These are phyloP conservation scores for Combretum micranthum DNA, from an alignment of 345 rosid species.

Conservation along the genomic window DNA sequence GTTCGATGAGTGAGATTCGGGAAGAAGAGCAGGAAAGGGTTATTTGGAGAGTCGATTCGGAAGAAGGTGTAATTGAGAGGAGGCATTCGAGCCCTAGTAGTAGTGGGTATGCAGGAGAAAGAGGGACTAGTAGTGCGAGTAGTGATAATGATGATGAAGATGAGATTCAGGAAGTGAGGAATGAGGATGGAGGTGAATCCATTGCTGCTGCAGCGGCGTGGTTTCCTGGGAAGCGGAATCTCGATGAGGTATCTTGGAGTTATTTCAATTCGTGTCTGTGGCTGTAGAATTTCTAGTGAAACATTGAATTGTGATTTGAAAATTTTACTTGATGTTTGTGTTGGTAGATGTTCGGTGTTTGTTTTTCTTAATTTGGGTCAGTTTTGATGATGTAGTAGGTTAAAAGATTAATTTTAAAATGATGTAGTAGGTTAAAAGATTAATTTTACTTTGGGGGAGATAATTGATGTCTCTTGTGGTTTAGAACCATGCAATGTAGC, in stretches of 20 bases:
- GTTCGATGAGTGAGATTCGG: neutral
- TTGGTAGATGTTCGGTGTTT: too few species aligned
- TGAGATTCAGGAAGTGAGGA: slow-evolving; percentile 44
- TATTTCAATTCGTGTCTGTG: too few species aligned
- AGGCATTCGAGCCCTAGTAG: slow-evolving; percentile 62
- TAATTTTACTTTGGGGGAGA: too few species aligned
- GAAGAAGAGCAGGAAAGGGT: slow-evolving; percentile 11
- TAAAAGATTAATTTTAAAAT: too few species aligned
- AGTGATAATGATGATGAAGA: slow-evolving; percentile 53
- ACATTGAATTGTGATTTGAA: too few species aligned
- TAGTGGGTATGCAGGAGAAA: slow-evolving; percentile 79
- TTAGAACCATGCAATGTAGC: too few species aligned
- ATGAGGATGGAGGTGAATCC: slow-evolving; percentile 1
- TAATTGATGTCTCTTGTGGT: too few species aligned
- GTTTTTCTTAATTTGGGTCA: too few species aligned
- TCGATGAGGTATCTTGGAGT: slow-evolving; percentile 47
- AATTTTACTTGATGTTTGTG: too few species aligned
- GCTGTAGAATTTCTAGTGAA: too few species aligned
- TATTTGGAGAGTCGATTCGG: slow-evolving; percentile 35
- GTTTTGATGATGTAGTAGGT: too few species aligned
- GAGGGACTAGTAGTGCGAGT: slow-evolving; percentile 65
- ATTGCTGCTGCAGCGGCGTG: slow-evolving; percentile 37
- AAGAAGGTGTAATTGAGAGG: slow-evolving; percentile 36
- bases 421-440: too few species aligned
- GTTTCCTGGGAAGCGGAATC: slow-evolving; percentile 75